phyloP scores from a whole-genome alignment of 2,329 filamentous ascomycete species.

The Colletotrichum coccodes region DNA sequence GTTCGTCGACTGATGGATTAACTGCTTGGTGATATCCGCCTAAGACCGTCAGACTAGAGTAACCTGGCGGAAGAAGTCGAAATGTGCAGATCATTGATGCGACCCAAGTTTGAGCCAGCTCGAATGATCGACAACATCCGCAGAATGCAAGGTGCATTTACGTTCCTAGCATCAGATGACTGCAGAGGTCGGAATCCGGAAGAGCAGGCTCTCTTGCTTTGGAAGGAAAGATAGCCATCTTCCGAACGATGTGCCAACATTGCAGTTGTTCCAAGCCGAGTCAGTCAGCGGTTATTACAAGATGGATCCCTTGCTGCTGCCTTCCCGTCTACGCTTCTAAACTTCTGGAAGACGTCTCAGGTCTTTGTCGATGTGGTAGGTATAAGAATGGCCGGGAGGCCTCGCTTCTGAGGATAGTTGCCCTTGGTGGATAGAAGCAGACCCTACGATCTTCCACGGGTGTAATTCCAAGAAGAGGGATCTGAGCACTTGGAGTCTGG shows the following conservation, averaged over 20 bases:
- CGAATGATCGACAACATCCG: neutral
- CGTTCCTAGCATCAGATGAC: too few relatives aligned
- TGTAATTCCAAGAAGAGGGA: too few relatives aligned
- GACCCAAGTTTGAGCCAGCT: neutral
- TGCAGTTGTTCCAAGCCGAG: neutral
- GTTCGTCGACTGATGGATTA: neutral
- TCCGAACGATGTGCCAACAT: neutral
- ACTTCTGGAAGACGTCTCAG: too few relatives aligned
- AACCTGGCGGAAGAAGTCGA: neutral
- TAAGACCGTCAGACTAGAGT: neutral
- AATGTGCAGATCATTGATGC: neutral
- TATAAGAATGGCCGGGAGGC: too few relatives aligned
- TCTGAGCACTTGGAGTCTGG: too few relatives aligned
- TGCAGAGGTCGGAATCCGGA: neutral
- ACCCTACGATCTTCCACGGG: too few relatives aligned
- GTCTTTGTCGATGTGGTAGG: too few relatives aligned
- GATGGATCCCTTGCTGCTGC: neutral
- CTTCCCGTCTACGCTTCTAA: neutral
- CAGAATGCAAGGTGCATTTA: neutral
- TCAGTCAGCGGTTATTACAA: neutral
- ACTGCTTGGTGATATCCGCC: neutral
- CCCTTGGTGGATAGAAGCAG: too few relatives aligned
- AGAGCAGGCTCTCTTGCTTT: neutral
- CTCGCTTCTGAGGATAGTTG: too few relatives aligned
- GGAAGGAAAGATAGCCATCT: neutral